A percentile compares a stretch with the other conserved stretches of the same genome.
These are phyloP conservation scores for Asparagopsis taxiformis DNA, from an alignment of 31 red algal species.

Conservation along the genomic window DNA sequence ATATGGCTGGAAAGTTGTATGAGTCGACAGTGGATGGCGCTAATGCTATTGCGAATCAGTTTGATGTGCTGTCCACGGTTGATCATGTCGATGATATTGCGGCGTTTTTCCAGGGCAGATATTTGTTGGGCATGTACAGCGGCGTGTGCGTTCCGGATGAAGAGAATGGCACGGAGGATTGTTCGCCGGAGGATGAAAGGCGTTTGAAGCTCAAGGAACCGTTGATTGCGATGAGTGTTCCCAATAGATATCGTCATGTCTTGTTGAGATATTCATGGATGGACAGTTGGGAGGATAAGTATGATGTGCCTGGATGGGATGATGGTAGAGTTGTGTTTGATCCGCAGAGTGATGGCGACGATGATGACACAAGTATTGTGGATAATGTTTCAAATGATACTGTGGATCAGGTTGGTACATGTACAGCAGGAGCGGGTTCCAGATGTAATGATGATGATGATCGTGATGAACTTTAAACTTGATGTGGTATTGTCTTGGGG, in stretches of 20 bases:
- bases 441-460: no score
- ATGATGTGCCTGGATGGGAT: constrained; percentile 32
- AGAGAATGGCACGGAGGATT: constrained; percentile 29
- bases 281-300: constrained; percentile 54
- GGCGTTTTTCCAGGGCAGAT: constrained; percentile 65
- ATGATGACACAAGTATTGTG: background rate
- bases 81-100: constrained; percentile 51
- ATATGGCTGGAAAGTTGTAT: constrained; percentile 82
- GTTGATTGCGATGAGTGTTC: constrained; percentile 21
- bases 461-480: no score
- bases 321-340: constrained; percentile 17
- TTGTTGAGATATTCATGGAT: constrained; percentile 62
- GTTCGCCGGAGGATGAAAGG: constrained; percentile 39
- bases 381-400: background rate
- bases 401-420: background rate
- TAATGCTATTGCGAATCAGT: constrained; percentile 65
- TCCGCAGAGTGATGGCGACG: background rate
- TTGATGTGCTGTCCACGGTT: constrained; percentile 68
- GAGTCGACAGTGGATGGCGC: constrained; percentile 66
- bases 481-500: no score
- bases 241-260: constrained; percentile 76
- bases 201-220: constrained; percentile 59
- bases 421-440: background rate
- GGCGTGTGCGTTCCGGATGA: constrained; percentile 45
- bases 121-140: constrained; percentile 55